Evolutionary conservation across 441 rosid genomes (phyloP), one percentile per base, ranked within the genome.

Genomic region (Erodium moschatum): DNA sequence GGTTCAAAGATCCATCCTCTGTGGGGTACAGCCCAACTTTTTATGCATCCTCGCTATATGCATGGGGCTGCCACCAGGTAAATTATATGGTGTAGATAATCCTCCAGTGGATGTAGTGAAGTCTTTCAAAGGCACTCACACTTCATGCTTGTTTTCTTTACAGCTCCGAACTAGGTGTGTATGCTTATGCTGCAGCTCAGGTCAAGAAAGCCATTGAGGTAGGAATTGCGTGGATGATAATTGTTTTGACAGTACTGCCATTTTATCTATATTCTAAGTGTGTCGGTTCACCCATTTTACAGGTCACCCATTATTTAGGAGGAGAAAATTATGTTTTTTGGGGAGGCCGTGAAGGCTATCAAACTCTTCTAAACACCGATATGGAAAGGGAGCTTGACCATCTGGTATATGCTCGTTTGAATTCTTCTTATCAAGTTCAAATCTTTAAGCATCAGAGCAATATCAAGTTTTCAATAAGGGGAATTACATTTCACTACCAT

Each of bases 311-410:
- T 81, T 86, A 87, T 80, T 80, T 94, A 18, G 97, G 97, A 15
- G 97, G 97, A 74, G 99, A 91, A 85, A 94, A 94, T 75, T 91
- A 88, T 65, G 96, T 94, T 52, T 94, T 94, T 74, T 91, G 97
- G 99, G 99, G 99, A 64, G 99, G 99, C 58, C 97, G 97, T 66
- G 99, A 94, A 80, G 99, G 99, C 69, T 94, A 94, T 72, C 99
- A 94, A 71, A 71, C 89, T 56, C 94, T 94, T 42, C 80, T 94
- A 82, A 91, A 94, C 82, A 91, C 99, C 31, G 95, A 94, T 79
- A 90, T 94, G 99, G 96, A 77, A 81, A 86, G 88, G 75, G 99
- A 94, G 83, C 92, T 94, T 62, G 83, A 87, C 76, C 97, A 94
- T 81, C 13, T 91, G 85, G 96, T 87, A 82, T 40, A 40, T 40